Evolutionary conservation across 805 yeast species (phyloP), one percentile per base, ranked within the genome.

Genomic region (Alloascoidea africana): DNA sequence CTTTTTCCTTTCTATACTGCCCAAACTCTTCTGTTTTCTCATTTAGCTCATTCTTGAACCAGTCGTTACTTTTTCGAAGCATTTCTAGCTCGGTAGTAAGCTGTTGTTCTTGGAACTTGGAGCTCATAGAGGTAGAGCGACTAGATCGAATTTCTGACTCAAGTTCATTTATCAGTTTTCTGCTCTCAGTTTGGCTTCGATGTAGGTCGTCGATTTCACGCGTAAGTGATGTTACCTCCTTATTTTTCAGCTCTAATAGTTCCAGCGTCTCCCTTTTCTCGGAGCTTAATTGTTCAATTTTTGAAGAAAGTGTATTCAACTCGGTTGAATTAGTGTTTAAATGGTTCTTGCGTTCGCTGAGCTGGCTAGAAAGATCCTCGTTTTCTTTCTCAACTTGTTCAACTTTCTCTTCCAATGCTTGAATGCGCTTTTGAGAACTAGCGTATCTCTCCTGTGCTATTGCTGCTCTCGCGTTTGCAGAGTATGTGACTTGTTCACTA

Each of bases 11-110:
- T 8, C 62, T 23, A 43, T 42, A 41, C 45, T 14, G 50, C 47
- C 42, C 44, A 36, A 59, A 53, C 30, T 61, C 62, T 27, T 51
- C 45, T 14, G 53, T 43, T 32, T 56, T 52, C 3, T 53, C 41
- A 14, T 53, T 48, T 14, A 69, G 47, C 39, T 64, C 62, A 3
- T 53, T 42, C 32, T 70, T 63, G 2, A 69, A 47, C 54, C 65
- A 55, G 14, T 57, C 61, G 41, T 62, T 69, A 37, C 55, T 58
- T 27, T 56, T 52, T 14, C 61, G 55, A 14, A 63, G 44, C n/a
- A 59, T 51, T 16, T 58, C 61, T 4, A 67, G 38, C 38, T 70
- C 73, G 38, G 61, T 68, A 23, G 54, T 53, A 4, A 61, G 44
- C 27, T 58, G 52, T 38, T 64, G 63, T 16, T 58, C 45, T 33